Base-by-base conservation (phyloP, 2,329 filamentous ascomycete species). In the Ophiostoma sp. region DNA sequence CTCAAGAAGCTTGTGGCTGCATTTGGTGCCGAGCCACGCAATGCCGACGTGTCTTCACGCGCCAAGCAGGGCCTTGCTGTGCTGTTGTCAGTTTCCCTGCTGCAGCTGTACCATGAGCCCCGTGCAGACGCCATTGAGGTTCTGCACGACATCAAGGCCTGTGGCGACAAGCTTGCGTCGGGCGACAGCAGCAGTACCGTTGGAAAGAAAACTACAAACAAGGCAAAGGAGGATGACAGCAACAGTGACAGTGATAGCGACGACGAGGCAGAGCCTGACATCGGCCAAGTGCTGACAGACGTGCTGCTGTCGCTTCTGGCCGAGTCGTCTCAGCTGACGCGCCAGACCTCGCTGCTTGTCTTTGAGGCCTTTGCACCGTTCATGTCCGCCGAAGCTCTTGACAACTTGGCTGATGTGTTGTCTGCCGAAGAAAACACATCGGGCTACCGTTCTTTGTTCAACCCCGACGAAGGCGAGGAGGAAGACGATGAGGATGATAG, bases 281-380 rank as follows among this genome's bases (percentile, higher is more conserved):
- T 83, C 13, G 90, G 92, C 0, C 89, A 92, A 76, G 85, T 92
- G 35, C 80, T 97, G 10, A 88, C 97, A 2, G 95, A 98, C 76
- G 91, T 98, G 68, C 80, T 99, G 8, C 83, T 98, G n/a, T 92
- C 92, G 68, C 93, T 98, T 80, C 87, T 96, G 2, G 92, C 93
- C 0, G 92, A 93, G 72, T 91, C 90, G 3, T 97, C 94, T 1
- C 87, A 89, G 11, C 83, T 98, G 68, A 91, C 96, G 82, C 88
- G 93, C 39, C 92, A 94, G 75, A 89, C 96, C 69, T 92, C 93
- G 6, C 89, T 94, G 77, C 91, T 95, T 76, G 93, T 96, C 0
- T 98, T 98, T 77, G 86, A 89, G 33, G 88, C 90, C 0, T 97
- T 97, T 77, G 90, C 92, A 3, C 81, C 86, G 17, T 87, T 92